Base-by-base conservation (phyloP, 2,329 filamentous ascomycete genomes). In the Paecilomyces fulvus region DNA sequence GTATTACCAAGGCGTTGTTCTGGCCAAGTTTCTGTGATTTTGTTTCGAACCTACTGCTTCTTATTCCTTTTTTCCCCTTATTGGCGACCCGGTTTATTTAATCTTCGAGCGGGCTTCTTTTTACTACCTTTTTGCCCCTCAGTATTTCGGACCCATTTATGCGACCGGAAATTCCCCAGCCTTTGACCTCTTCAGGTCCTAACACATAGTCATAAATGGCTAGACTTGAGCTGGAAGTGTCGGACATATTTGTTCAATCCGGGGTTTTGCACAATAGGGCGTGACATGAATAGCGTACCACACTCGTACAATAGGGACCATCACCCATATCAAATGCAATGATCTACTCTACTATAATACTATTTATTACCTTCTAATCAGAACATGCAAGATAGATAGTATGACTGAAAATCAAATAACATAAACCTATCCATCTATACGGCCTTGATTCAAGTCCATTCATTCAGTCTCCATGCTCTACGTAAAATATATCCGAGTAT, bases 81-180 rank as follows among this genome's bases (percentile, higher is more conserved):
- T 48, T 48, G 43, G n/a, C 11, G 48, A 49, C 12, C 10, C 48
- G 12, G n/a, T 21, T 10, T 49, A 23, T 49, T 12, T 49, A 49
- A 49, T 49, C 48, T 28, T 49, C 48, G 48, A 49, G 48, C 48
- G 21, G 48, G 21, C 48, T 49, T 49, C 48, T 49, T 49, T 49
- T 49, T 28, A 28, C 25, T 28, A 28, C 25, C 21, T 28, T 28
- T 49, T 49, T 28, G 20, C 12, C 48, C 14, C 48, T 49, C 21
- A 21, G n/a, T 49, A 17, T 49, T 17, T 49, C 33, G 17, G 12
- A 43, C 17, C 21, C 23, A 10, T 49, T 28, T 49, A 20, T 49
- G 21, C 48, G 48, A 25, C 25, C 25, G 25, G 48, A 28, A n/a
- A n/a, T 25, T 17, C 48, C 21, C 37, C 25, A 28, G 37, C 37